Evolutionary conservation across 164 flowering plant genomes (phyloP), one percentile per base, ranked within the genome.

Genomic region (Nymphaea colorata): DNA sequence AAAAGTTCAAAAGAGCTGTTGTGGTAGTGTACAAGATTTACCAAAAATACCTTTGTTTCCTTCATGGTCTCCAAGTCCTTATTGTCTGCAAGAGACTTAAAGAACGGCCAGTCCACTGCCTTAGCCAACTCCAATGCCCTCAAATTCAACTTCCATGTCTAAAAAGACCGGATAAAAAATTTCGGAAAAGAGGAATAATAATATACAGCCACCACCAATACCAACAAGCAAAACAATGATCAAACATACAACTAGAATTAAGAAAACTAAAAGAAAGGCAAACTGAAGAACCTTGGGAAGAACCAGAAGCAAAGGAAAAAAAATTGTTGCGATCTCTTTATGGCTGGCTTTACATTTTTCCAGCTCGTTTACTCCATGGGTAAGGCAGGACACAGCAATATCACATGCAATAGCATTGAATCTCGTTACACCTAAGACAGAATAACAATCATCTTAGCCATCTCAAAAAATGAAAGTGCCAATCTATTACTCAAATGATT

Each of bases 281-380:
- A 25, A 0, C 36, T 25, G 36, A 25, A 25, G 44, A 66, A 92
- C 96, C 96, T 88, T 84, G 5, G 89, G 96, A 44, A 79, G 66
- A 71, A 91, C 71, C 44, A 93, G 74, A 65, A 93, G 81, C 8
- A 93, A 68, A 4, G 97, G 96, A 76, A 89, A 86, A 62, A 86
- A 69, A 79, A 81, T 66, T 41, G 81, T 71, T 65, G 94, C 88
- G 65, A 90, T 73, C 65, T 67, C 77, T 64, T 74, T 69, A 11
- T 70, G 69, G 76, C 65, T 72, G 43, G 83, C 80, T 67, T 5
- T 67, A 18, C 72, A 73, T 69, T 76, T 71, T 44, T 42, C 61
- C 41, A 53, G 70, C 63, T 42, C 67, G 43, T 73, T 64, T n/a
- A 79, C 62, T 16, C 80, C 80, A 70, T 66, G 79, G 64, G 83